Conservation (phyloP, 257 asterid species). For the Nicotiana obtusifolia region DNA sequence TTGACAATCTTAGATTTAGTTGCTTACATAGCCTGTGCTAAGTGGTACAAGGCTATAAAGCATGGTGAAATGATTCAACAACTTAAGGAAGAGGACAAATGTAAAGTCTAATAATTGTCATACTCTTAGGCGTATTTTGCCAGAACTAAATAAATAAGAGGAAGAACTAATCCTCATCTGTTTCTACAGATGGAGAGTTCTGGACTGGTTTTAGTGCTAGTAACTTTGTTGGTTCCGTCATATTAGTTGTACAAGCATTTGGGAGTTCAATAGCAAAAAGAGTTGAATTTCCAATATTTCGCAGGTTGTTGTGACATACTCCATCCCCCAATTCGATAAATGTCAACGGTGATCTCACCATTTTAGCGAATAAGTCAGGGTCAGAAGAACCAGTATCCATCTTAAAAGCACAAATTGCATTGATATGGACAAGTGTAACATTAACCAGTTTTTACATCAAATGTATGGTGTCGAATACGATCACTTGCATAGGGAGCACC, state of each 20-base stretch:
- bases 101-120: conserved; percentile 26
- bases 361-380: no score
- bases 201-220: not conserved
- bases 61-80: conserved; percentile 34
- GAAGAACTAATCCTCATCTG: not conserved
- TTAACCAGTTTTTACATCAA: no score
- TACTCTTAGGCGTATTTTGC: not conserved
- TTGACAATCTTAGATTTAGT: conserved; percentile 62
- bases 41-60: conserved; percentile 60
- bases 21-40: conserved; percentile 54
- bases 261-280: not conserved
- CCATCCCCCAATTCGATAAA: no score
- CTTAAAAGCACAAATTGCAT: no score
- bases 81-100: conserved; percentile 21
- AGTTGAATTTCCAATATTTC: not conserved
- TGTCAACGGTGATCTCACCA: no score
- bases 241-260: not conserved
- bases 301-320: no score
- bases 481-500: no score
- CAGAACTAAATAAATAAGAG: not conserved
- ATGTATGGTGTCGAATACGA: no score
- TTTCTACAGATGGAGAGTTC: not conserved
- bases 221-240: not conserved
- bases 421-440: no score
- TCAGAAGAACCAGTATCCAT: no score